Base-by-base conservation (phyloP, 1,284 basidiomycete genomes). In the Trametes versicolor region DNA sequence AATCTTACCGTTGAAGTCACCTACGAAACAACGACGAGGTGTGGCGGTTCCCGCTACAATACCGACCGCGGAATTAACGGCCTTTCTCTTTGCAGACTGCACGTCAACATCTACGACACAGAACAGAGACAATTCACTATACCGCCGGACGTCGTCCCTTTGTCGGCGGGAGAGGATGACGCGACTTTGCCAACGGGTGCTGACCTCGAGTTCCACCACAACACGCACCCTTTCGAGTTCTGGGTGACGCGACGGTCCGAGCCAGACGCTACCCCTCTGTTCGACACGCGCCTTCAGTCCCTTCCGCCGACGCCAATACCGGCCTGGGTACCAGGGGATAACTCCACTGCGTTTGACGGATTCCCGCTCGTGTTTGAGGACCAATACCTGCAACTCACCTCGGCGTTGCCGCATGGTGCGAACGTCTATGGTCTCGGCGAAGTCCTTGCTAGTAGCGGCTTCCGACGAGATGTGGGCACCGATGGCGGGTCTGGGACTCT, bases 391-490 rank as follows among this genome's bases (percentile, higher is more conserved):
- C 80, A 94, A 84, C 71, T 94, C 7, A 79, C 88, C 3, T 91
- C 89, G 29, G 81, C 86, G 1, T 79, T 92, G 1, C 90, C 90
- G 0, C 76, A 81, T 17, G 83, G 84, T 45, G 83, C 91, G 21
- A 92, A 94, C 69, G 83, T 95, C 48, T 94, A 94, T 68, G 93
- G 93, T 0, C 79, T 95, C 7, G 93, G 92, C 4, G 92, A 95
- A 75, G 86, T 88, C 23, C 82, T 93, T 21, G 83, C 89, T 2
- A 86, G 84, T 69, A 88, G 87, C 68, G 89, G 89, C 5, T 90
- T 91, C 75, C 78, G 91, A 43, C 82, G 91, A n/a, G 83, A 90
- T 65, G 78, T 89, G 27, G 84, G 82, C n/a, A 78, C 81, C 0
- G 76, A 83, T 61, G 85, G 84, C 0, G 82, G 82, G 4, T 63